phyloP scores from a whole-genome alignment of 129 eudicot genomes.

The Helianthus tuberosus region DNA sequence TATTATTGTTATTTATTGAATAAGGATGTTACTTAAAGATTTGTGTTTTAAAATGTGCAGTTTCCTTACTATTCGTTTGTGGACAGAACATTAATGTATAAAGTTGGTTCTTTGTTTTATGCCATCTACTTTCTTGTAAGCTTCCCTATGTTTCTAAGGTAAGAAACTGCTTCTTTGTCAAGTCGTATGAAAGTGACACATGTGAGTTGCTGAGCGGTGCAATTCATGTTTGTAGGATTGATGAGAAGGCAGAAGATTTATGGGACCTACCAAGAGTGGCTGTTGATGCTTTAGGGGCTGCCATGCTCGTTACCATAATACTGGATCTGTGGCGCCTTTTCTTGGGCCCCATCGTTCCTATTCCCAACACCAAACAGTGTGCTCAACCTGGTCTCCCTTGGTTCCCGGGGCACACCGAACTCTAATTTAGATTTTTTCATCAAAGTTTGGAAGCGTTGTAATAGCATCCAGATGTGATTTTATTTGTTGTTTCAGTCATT shows the following conservation, averaged over 20 bases:
- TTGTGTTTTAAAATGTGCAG: conserved; percentile 56
- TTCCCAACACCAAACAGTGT: conserved; percentile 62
- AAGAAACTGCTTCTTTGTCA: conserved; percentile 20
- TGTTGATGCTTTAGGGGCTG: conserved; percentile 90
- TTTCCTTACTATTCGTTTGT: conserved; percentile 93
- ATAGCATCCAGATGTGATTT: neutral
- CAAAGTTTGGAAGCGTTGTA: conserved; percentile 17
- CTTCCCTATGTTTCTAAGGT: conserved; percentile 99
- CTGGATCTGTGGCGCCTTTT: conserved; percentile 90
- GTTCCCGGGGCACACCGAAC: conserved; percentile 61
- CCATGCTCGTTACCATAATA: conserved; percentile 94
- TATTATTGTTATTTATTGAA: neutral
- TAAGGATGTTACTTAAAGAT: neutral
- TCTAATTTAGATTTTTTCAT: conserved; percentile 4
- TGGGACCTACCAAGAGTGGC: conserved; percentile 94
- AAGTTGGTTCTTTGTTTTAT: conserved; percentile 90
- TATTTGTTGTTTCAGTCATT: conserved; percentile 20
- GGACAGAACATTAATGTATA: conserved; percentile 90
- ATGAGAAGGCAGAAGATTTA: conserved; percentile 61
- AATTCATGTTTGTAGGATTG: conserved; percentile 54
- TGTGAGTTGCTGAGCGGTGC: conserved; percentile 20
- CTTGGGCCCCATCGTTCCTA: conserved; percentile 78
- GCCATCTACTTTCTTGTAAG: conserved; percentile 93
- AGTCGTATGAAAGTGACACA: neutral
- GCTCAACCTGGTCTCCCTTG: conserved; percentile 76